phyloP scores from a whole-genome alignment of 345 rosid genomes.

The Kernera saxatilis region DNA sequence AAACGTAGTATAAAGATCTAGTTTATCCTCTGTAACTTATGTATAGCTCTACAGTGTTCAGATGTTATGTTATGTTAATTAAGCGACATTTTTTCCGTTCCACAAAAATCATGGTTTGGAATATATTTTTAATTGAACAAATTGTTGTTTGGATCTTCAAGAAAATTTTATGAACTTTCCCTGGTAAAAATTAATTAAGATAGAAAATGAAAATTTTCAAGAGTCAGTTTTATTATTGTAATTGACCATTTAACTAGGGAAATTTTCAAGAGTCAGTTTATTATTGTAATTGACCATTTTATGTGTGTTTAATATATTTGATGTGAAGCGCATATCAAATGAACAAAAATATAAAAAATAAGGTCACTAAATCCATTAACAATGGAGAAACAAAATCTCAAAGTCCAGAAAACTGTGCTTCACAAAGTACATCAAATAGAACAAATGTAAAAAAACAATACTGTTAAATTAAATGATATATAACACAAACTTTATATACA shows the following conservation, averaged over 20 bases:
- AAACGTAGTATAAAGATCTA: not conserved
- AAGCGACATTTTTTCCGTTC: not conserved
- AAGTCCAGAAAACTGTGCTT: slow-evolving; percentile 22
- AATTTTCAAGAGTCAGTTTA: not conserved
- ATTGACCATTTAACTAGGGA: not conserved
- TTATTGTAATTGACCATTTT: not conserved
- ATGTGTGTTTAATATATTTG: not conserved
- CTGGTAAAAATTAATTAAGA: not conserved
- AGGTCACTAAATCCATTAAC: slow-evolving; percentile 6
- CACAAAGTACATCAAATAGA: slow-evolving; percentile 12
- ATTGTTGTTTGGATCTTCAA: not conserved
- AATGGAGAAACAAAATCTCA: slow-evolving; percentile 13
- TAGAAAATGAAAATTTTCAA: not conserved
- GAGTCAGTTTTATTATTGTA: not conserved
- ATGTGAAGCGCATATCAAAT: not conserved
- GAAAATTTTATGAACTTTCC: not conserved
- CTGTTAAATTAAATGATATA: slow-evolving; percentile 27
- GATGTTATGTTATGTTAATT: not conserved
- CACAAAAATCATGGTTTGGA: not conserved
- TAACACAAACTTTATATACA: slow-evolving; percentile 25
- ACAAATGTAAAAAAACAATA: not conserved
- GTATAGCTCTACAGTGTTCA: not conserved
- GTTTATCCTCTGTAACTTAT: not conserved
- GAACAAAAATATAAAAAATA: slow-evolving; percentile 8
- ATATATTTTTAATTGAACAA: not conserved